phyloP scores from a whole-genome alignment of 2,329 filamentous ascomycete genomes.

The Paraphaeosphaeria sporulosa region DNA sequence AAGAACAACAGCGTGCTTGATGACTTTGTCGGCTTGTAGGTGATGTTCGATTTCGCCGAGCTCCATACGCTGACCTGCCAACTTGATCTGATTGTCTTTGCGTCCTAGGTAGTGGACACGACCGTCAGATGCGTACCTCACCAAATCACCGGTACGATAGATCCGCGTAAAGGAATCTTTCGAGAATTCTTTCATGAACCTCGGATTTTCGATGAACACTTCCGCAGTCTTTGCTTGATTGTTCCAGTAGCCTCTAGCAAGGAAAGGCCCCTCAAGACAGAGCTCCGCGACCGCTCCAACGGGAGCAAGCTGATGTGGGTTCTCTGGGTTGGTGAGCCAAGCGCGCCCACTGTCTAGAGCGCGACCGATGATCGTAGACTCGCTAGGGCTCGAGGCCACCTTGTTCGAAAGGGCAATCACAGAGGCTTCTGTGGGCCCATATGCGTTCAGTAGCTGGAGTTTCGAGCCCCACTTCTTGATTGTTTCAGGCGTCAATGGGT shows the following conservation, averaged over 20 bases:
- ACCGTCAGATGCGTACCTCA: constrained; percentile 38
- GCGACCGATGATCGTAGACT: constrained; percentile 36
- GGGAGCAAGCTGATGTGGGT: constrained; percentile 39
- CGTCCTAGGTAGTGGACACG: constrained; percentile 40
- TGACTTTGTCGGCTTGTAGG: constrained; percentile 31
- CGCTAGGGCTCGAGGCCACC: constrained; percentile 26
- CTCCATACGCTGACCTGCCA: constrained; percentile 46
- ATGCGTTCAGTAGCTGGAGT: constrained; percentile 38
- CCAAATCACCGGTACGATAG: constrained; percentile 46
- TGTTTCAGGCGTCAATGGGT: constrained; percentile 35
- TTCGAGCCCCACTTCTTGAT: constrained; percentile 36
- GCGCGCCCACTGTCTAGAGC: constrained; percentile 31
- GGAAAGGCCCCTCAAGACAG: constrained; percentile 40
- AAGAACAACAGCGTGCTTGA: constrained; percentile 53
- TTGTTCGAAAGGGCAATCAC: constrained; percentile 39
- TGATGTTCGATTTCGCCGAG: constrained; percentile 45
- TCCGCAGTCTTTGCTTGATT: constrained; percentile 34
- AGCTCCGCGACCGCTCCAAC: constrained; percentile 41
- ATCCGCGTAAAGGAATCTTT: constrained; percentile 22
- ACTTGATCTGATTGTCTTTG: constrained; percentile 45
- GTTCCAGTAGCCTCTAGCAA: constrained; percentile 44
- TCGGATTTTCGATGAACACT: constrained; percentile 34
- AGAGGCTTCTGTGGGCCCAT: constrained; percentile 40
- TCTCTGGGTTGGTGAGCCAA: constrained; percentile 38
- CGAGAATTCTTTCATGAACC: constrained; percentile 30